Evolutionary conservation across 2,329 filamentous ascomycete genomes (phyloP), one percentile per base, ranked within the genome.

Genomic region (Torrubiella hemipterigena): DNA sequence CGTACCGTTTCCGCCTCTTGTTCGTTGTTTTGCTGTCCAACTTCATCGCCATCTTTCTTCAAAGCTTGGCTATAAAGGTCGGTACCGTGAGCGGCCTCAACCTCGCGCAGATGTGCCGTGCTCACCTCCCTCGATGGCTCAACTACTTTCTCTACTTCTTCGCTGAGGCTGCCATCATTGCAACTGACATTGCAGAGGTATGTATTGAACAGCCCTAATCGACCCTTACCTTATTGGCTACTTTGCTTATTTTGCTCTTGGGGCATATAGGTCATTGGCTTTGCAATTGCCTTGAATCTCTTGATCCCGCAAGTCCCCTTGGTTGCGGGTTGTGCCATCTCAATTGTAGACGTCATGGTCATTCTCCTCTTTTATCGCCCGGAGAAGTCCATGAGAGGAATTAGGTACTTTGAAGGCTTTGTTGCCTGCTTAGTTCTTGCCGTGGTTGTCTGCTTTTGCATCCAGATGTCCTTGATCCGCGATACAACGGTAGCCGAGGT

Each of bases 11-110:
- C 56, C 64, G 60, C 24, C 62, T 82, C 18, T 64, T 83, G 3
- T 82, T 81, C 56, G 62, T 82, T 41, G 68, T 82, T 26, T 58
- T 83, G 8, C 59, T 81, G 44, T 73, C 73, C 51, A 83, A 83
- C 47, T 43, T 81, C 30, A 77, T 82, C 44, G 78, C 78, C 42
- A 80, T 83, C 32, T 71, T 81, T 41, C 59, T 82, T 14, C 78
- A 83, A 50, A 72, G 67, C 14, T 63, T 83, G 3, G 71, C 71
- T 44, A 73, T 80, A 51, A 80, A 80, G 49, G 63, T 82, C 6
- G 77, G 77, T 19, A 77, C 73, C 11, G 74, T 82, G 38, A 80
- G 71, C 2, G 77, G 77, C 2, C 54, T 80, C 30, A 76, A 81
- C 43, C 60, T 82, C 11, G 74, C 77, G 1, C 65, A 78, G 38